Conservation (phyloP, 1,284 basidiomycete genomes). For the Earliella scabrosa region DNA sequence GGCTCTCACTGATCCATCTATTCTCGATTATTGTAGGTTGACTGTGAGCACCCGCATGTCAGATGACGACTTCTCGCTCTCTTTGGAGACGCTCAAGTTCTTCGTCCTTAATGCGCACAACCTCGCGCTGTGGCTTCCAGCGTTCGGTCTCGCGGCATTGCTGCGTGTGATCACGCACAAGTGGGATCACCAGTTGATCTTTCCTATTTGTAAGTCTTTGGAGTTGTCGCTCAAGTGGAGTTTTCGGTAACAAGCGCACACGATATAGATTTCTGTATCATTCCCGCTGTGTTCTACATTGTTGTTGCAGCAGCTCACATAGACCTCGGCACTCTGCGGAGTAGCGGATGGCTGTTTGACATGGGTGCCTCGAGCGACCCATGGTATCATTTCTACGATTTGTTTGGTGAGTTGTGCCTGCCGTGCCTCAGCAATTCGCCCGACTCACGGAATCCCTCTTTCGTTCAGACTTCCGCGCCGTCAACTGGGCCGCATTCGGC, state of each 20-base stretch:
- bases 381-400: conserved; percentile 86
- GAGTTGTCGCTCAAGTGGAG: not conserved
- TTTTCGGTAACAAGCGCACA: not conserved
- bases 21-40: conserved; percentile 54
- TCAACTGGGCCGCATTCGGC: conserved; percentile 72
- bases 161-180: conserved; percentile 83
- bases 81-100: conserved; percentile 63
- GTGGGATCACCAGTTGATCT: conserved; percentile 89
- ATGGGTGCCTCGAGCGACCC: conserved; percentile 62
- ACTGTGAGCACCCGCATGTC: conserved; percentile 85
- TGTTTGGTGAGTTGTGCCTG: conserved; percentile 65
- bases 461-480: conserved; percentile 64
- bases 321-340: conserved; percentile 65
- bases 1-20: too few relatives aligned
- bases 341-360: conserved; percentile 90
- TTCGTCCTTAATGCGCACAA: conserved; percentile 66
- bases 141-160: conserved; percentile 78
- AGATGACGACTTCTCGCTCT: conserved; percentile 81
- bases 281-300: conserved; percentile 87
- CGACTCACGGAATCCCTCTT: not conserved
- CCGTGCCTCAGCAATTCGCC: too few relatives aligned
- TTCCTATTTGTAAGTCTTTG: conserved; percentile 79
- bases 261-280: conserved; percentile 77
- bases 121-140: conserved; percentile 76
- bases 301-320: conserved; percentile 70